Evolutionary conservation across 1,284 basidiomycete genomes (phyloP), one percentile per base, ranked within the genome.

Genomic region (Microbotryum lychnidis-dioicae): DNA sequence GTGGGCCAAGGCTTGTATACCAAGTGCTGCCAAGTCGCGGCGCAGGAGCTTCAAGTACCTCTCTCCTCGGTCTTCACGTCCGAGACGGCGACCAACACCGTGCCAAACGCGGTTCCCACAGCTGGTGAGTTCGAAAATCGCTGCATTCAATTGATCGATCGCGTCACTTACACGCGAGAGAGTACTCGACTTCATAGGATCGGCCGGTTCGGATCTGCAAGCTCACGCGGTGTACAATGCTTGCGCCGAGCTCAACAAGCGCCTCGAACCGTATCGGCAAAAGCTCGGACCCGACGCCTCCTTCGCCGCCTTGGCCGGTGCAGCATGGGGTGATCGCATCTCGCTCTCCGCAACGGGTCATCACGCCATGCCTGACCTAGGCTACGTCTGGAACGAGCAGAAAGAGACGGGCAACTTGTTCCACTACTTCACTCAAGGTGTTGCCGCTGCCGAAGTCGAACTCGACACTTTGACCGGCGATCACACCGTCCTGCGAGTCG

Each of bases 381-480:
- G 75, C 4, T 76, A 73, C 68, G 69, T 71, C 42, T 76, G 75
- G 75, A 61, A 59, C 47, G 53, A 49, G 6, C 51, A 54, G 44
- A 58, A 63, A 49, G 27, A 49, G 33, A 60, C 56, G 61, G 74
- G 51, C 53, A 69, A 66, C 63, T 73, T 56, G 59, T 75, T 71
- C 50, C 50, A 50, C 51, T 60, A 62, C 47, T 67, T 48, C 37
- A 66, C 64, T 8, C 64, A 66, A 47, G 64, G 75, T 25, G 71
- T 69, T 10, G 72, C 69, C 0, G 68, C 71, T 12, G 66, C 72
- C 10, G 75, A 76, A 58, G 74, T 76, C 27, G 75, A 76, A 63
- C 60, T 76, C 29, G 75, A 76, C 55, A 61, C 68, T 14, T 59
- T 76, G 21, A 76, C 75, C 4, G 75, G 75, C 20, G 74, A 75